These are phyloP conservation scores for Penicillium parvum DNA, from an alignment of 495 filamentous ascomycete species.

Conservation along the genomic window DNA sequence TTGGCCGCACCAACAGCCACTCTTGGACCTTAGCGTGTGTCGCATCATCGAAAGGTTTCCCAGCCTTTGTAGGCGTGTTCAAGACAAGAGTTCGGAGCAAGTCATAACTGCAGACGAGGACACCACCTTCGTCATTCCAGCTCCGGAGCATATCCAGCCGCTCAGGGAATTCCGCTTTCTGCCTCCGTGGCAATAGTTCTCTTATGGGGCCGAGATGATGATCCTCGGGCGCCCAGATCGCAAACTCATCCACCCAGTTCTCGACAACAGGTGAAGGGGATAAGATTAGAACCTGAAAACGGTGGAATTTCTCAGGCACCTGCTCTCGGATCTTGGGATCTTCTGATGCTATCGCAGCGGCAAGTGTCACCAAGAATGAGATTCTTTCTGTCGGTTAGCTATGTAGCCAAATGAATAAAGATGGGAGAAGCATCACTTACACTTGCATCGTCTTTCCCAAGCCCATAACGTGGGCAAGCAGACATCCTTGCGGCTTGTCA, in stretches of 20 bases:
- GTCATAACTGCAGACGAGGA: constrained; percentile 69
- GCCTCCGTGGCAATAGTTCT: constrained; percentile 40
- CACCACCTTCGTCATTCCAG: constrained; percentile 65
- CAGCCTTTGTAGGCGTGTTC: constrained; percentile 26
- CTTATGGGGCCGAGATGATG: constrained; percentile 46
- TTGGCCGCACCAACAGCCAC: constrained; percentile 56
- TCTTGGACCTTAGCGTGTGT: constrained; percentile 36
- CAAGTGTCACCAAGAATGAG: constrained; percentile 70
- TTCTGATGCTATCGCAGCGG: constrained; percentile 55
- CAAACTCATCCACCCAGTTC: constrained; percentile 80
- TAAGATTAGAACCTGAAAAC: constrained; percentile 64
- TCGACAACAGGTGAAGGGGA: constrained; percentile 71
- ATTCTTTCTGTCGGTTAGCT: constrained; percentile 41
- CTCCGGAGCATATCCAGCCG: constrained; percentile 43
- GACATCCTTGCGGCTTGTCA: constrained; percentile 61
- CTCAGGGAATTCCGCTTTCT: constrained; percentile 3
- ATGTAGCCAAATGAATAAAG: not conserved
- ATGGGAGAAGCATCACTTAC: constrained; percentile 34
- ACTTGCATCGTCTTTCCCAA: constrained; percentile 91
- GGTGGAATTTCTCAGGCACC: constrained; percentile 58
- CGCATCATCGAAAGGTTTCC: constrained; percentile 22
- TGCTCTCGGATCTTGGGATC: constrained; percentile 55
- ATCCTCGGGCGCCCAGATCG: constrained; percentile 57
- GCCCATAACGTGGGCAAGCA: constrained; percentile 91
- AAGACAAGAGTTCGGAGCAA: constrained; percentile 53